Conservation (phyloP, 495 filamentous ascomycete species). For the Penicillium antarcticum region DNA sequence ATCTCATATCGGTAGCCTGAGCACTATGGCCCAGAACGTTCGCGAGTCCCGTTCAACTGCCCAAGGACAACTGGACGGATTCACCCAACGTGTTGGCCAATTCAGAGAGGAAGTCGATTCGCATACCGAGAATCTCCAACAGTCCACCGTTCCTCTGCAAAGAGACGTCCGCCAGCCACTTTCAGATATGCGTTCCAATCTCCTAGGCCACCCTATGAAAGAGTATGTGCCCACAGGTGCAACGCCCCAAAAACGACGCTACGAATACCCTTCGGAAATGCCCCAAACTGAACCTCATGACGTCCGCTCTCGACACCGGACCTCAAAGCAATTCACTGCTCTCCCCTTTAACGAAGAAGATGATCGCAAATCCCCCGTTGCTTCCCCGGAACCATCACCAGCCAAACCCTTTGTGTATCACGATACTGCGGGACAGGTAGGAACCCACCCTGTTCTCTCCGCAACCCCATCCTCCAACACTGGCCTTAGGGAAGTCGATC, state of each 20-base stretch:
- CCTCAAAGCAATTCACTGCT: constrained; percentile 35
- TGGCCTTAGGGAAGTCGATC: constrained; percentile 54
- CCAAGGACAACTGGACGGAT: constrained; percentile 58
- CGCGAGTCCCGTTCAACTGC: constrained; percentile 68
- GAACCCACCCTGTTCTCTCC: constrained; percentile 32
- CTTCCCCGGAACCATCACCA: constrained; percentile 30
- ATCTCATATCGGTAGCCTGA: constrained; percentile 58
- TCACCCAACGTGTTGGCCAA: constrained; percentile 56
- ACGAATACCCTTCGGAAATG: constrained; percentile 70
- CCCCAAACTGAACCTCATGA: constrained; percentile 76
- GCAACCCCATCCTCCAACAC: constrained; percentile 39
- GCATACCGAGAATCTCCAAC: constrained; percentile 49
- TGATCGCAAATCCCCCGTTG: constrained; percentile 13
- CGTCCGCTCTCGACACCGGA: constrained; percentile 57
- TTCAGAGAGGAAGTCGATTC: constrained; percentile 61
- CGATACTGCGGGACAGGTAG: constrained; percentile 43
- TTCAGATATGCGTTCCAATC: constrained; percentile 58
- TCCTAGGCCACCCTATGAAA: constrained; percentile 57
- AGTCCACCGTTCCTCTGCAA: constrained; percentile 55
- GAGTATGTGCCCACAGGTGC: constrained; percentile 81
- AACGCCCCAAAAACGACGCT: constrained; percentile 76
- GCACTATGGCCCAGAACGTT: constrained; percentile 58
- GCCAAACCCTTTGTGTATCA: constrained; percentile 42
- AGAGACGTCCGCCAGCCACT: constrained; percentile 66
- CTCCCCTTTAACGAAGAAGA: constrained; percentile 35